phyloP scores from a whole-genome alignment of 2,329 filamentous ascomycete genomes.

The Aschersonia sp. region DNA sequence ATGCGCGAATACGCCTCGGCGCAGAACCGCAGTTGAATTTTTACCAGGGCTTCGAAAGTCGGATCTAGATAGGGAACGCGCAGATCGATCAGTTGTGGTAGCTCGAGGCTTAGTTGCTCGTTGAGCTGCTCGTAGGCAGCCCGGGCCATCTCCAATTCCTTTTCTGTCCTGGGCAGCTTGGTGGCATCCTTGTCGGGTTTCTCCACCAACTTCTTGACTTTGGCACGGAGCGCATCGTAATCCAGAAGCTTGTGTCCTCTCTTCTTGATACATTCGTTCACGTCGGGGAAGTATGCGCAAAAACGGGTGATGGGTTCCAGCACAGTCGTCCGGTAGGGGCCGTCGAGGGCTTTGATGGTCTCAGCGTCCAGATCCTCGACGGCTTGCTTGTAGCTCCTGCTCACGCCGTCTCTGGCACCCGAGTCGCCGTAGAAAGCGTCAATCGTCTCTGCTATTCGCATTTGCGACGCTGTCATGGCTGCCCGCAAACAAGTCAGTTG shows the following conservation, averaged over 20 bases:
- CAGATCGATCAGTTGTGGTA: constrained; percentile 92
- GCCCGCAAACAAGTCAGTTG: neutral
- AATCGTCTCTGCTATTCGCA: constrained; percentile 98
- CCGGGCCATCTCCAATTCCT: constrained; percentile 90
- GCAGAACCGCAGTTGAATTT: constrained; percentile 95
- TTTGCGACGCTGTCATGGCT: constrained; percentile 99
- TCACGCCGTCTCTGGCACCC: constrained; percentile 87
- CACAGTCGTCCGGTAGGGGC: constrained; percentile 86
- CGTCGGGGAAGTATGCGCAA: constrained; percentile 96
- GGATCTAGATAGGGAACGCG: constrained; percentile 95
- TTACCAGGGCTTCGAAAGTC: constrained; percentile 92
- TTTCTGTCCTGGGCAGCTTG: constrained; percentile 89
- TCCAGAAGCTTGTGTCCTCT: constrained; percentile 96
- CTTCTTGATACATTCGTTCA: constrained; percentile 99
- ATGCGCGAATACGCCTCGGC: constrained; percentile 95
- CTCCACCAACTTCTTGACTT: constrained; percentile 92
- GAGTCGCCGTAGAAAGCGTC: constrained; percentile 98
- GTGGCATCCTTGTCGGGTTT: constrained; percentile 98
- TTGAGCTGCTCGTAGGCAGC: constrained; percentile 92
- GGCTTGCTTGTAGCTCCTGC: constrained; percentile 93
- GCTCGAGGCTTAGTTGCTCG: constrained; percentile 82
- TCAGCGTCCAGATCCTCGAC: constrained; percentile 96
- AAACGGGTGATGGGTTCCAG: constrained; percentile 92
- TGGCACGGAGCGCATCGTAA: constrained; percentile 89
- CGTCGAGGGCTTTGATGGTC: constrained; percentile 95